Percentiles rank a stretch among this genome's conserved stretches.
phyloP scores from a whole-genome alignment of 441 rosid species.

The Corymbia citriodora region DNA sequence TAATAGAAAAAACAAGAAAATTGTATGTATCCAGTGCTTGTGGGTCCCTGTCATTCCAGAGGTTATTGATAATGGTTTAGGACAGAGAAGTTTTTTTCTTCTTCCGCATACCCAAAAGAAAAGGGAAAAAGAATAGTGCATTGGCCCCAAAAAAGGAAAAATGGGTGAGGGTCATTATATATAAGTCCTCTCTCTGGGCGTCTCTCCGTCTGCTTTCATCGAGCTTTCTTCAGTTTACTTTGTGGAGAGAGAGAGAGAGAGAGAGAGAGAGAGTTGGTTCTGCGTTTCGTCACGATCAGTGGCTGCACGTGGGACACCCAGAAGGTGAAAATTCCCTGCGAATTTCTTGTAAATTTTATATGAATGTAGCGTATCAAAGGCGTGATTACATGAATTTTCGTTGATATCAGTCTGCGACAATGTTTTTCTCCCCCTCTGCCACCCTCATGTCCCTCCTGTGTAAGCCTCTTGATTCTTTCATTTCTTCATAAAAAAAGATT shows the following conservation, averaged over 20 bases:
- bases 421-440: neutral
- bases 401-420: neutral
- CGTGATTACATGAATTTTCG: neutral
- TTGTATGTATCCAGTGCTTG: neutral
- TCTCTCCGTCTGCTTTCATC: neutral
- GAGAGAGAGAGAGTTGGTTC: neutral
- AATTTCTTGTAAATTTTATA: neutral
- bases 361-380: neutral
- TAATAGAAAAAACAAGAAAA: neutral
- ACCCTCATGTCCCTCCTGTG: neutral
- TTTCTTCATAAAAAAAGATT: neutral
- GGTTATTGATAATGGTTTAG: neutral
- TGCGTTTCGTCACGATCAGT: conserved; percentile 1
- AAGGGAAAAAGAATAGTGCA: neutral
- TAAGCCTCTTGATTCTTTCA: neutral
- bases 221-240: neutral
- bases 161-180: neutral
- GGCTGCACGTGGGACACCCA: neutral
- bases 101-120: neutral
- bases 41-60: neutral
- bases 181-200: neutral
- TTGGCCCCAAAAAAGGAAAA: neutral
- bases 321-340: neutral
- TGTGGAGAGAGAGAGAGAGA: neutral
- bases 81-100: neutral